Evolutionary conservation across 495 filamentous ascomycete genomes (phyloP).

Genomic region (Aspergillus incahuasiensis): DNA sequence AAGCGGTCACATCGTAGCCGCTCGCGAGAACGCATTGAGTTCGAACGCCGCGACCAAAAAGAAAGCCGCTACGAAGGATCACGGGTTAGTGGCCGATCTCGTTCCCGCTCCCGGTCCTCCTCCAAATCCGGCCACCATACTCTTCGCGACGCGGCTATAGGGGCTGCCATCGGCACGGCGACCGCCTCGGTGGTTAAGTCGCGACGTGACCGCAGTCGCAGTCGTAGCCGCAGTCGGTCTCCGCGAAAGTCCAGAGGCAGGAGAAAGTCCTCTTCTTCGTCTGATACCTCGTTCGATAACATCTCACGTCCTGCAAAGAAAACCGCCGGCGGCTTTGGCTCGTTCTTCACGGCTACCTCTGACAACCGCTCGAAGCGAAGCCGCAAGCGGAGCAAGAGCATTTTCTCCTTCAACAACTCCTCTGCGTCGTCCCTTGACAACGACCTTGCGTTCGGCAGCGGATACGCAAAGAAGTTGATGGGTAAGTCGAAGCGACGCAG

Average conservation of each 20-base stretch:
- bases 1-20: conserved; percentile 31
- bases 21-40: conserved; percentile 31
- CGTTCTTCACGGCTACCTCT: conserved; percentile 48
- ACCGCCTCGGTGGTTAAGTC: conserved; percentile 33
- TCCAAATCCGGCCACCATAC: conserved; percentile 35
- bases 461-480: conserved; percentile 30
- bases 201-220: conserved; percentile 25
- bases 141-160: conserved; percentile 40
- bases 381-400: conserved; percentile 42
- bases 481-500: conserved; percentile 29
- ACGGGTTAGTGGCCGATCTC: conserved; percentile 32
- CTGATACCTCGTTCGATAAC: conserved; percentile 30
- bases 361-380: conserved; percentile 42
- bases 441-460: conserved; percentile 47
- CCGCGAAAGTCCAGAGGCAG: conserved; percentile 26
- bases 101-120: conserved; percentile 28
- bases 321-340: conserved; percentile 30
- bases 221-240: conserved; percentile 30
- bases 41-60: conserved; percentile 13
- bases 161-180: conserved; percentile 42
- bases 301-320: conserved; percentile 24
- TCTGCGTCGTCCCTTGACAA: conserved; percentile 57
- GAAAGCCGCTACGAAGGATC: conserved; percentile 7
- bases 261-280: conserved; percentile 38
- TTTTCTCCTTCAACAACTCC: conserved; percentile 57